Conservation (phyloP, 768 basidiomycete genomes). For the Tricholoma bakamatsutake region DNA sequence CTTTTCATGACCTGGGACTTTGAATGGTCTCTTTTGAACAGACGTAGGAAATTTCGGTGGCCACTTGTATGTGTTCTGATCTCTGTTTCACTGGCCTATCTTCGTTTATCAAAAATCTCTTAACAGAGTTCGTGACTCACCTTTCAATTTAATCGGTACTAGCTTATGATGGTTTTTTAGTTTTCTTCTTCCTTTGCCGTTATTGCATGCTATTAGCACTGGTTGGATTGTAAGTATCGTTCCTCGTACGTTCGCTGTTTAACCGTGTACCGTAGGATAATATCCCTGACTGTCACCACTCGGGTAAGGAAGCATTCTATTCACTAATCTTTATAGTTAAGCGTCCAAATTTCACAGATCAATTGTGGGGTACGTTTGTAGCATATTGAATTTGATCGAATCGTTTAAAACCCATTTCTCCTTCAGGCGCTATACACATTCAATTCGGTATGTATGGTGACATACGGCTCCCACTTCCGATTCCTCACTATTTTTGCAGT, state of each 20-base stretch:
- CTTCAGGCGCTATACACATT: conserved; percentile 58
- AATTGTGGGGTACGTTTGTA: conserved; percentile 47
- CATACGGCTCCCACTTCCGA: not conserved
- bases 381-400: not conserved
- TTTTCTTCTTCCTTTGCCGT: conserved; percentile 65
- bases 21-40: conserved; percentile 57
- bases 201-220: conserved; percentile 68
- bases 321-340: conserved; percentile 8
- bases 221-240: conserved; percentile 48
- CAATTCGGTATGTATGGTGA: conserved; percentile 45
- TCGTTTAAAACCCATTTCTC: not conserved
- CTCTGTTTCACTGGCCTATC: not conserved
- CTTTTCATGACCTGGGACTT: conserved; percentile 56
- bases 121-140: conserved; percentile 15
- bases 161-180: conserved; percentile 19
- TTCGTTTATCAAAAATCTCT: not conserved
- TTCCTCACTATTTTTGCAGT: conserved; percentile 27
- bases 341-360: conserved; percentile 32
- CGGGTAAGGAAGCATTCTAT: conserved; percentile 26
- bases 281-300: conserved; percentile 47
- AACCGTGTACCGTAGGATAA: conserved; percentile 35
- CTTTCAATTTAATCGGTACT: not conserved
- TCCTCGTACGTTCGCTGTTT: not conserved
- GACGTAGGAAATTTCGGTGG: conserved; percentile 59
- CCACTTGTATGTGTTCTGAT: conserved; percentile 48